Percentiles rank a stretch among this genome's conserved stretches.
phyloP scores from a whole-genome alignment of 805 yeast genomes.

The Wickerhamiella siamensis region DNA sequence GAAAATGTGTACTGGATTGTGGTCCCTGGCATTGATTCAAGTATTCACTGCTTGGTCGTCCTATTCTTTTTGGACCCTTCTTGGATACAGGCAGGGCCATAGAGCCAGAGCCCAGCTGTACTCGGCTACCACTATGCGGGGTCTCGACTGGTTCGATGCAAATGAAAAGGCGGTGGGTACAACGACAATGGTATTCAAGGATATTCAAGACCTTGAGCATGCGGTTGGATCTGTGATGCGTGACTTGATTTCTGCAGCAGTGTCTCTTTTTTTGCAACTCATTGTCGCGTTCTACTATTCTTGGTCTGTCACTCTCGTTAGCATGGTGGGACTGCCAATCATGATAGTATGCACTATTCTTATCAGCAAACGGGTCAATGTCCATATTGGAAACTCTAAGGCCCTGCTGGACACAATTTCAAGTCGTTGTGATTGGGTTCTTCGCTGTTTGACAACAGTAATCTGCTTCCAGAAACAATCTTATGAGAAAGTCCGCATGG shows the following conservation, averaged over 20 bases:
- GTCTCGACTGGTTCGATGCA: constrained; percentile 50
- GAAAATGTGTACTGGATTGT: constrained; percentile 25
- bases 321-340: constrained; percentile 62
- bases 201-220: constrained; percentile 16
- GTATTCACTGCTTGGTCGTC: constrained; percentile 38
- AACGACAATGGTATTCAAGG: constrained; percentile 40
- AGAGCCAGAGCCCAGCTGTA: constrained; percentile 39
- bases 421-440: constrained; percentile 53
- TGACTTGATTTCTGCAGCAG: constrained; percentile 64
- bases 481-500: constrained; percentile 36
- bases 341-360: constrained; percentile 35
- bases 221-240: constrained; percentile 35
- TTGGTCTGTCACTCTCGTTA: constrained; percentile 72
- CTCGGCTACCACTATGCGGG: constrained; percentile 31
- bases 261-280: constrained; percentile 43
- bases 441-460: constrained; percentile 45
- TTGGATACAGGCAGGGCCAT: constrained; percentile 59
- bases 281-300: constrained; percentile 52
- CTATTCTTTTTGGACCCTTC: constrained; percentile 44
- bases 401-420: constrained; percentile 39
- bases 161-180: constrained; percentile 46
- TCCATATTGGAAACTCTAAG: constrained; percentile 44
- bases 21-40: constrained; percentile 35
- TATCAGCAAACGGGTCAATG: constrained; percentile 39
- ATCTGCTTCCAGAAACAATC: constrained; percentile 44